Base-by-base conservation (phyloP, 805 yeast species). In the Clavispora carvajalis region DNA sequence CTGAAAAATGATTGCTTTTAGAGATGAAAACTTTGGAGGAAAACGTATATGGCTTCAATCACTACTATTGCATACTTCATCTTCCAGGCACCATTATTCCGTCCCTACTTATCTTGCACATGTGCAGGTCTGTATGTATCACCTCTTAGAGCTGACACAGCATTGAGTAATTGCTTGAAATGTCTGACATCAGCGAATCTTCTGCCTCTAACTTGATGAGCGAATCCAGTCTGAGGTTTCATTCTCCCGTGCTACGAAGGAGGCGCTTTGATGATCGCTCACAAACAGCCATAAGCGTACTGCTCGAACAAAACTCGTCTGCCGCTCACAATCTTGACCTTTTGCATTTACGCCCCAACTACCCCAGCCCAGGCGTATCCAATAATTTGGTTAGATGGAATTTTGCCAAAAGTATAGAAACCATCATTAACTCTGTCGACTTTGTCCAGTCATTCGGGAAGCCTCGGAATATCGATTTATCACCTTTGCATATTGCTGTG, bases 401-500 rank as follows among this genome's bases (percentile, higher is more conserved):
- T 5, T 54, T 55, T 26, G 47, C 60, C 7, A 37, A 47, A 12
- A 39, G 31, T 6, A 53, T 65, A 15, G 40, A 56, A 6, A 28
- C 42, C 5, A 42, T 41, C 9, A 51, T 59, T 39, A 51, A 51
- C 30, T 46, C 63, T 5, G 30, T 53, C 6, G 54, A 47, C 5
- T 65, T 65, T 35, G 8, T 49, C 1, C 21, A 48, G 6, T 38
- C 39, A 10, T 51, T 56, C 39, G 71, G 71, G 10, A 22, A 33
- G 3, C 53, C 57, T 2, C 38, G 42, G 5, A 45, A 30, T 30
- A 34, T 65, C 11, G 57, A 54, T 34, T 54, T 64, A 8, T 57
- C 63, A 3, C 46, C 65, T 1, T 39, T 61, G 6, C 60, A 71
- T 23, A 64, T 83, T 7, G 78, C 78, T 0, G 51, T 89, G 7